phyloP scores from a whole-genome alignment of 2,329 filamentous ascomycete genomes.

The Exophiala oligosperma region DNA sequence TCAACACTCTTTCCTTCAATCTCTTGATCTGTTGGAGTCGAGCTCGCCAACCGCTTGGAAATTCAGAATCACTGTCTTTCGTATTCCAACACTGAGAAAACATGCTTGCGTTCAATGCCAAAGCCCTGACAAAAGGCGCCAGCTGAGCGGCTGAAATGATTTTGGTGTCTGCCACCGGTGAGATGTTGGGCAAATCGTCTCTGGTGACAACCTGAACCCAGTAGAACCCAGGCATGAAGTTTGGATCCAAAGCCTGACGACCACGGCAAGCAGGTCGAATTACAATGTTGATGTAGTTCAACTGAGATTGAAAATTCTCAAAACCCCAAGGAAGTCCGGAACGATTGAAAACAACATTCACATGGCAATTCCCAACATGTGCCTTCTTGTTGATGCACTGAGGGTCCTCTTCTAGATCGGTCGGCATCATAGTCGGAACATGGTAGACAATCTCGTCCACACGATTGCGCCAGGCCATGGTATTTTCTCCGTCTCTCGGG shows the following conservation, averaged over 20 bases:
- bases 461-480: slow-evolving; percentile 91
- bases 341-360: slow-evolving; percentile 98
- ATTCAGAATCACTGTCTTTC: slow-evolving; percentile 65
- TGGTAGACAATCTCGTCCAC: slow-evolving; percentile 96
- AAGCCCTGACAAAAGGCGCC: slow-evolving; percentile 79
- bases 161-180: slow-evolving; percentile 84
- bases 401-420: slow-evolving; percentile 72
- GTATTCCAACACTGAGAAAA: slow-evolving; percentile 85
- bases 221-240: slow-evolving; percentile 63
- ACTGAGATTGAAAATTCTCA: slow-evolving; percentile 88
- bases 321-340: slow-evolving; percentile 87
- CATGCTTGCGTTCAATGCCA: slow-evolving; percentile 90
- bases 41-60: slow-evolving; percentile 86
- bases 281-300: slow-evolving; percentile 97
- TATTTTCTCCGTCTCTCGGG: slow-evolving; percentile 80
- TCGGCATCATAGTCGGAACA: slow-evolving; percentile 96
- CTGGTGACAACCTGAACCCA: slow-evolving; percentile 87
- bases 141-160: slow-evolving; percentile 81
- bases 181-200: slow-evolving; percentile 86
- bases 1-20: slow-evolving; percentile 62
- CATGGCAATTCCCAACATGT: slow-evolving; percentile 96
- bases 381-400: slow-evolving; percentile 82
- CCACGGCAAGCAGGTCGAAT: slow-evolving; percentile 71
- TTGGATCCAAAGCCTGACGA: slow-evolving; percentile 37
- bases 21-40: slow-evolving; percentile 81